These are phyloP conservation scores for Ogataea nitratoaversa DNA, from an alignment of 805 yeast species.

Conservation along the genomic window DNA sequence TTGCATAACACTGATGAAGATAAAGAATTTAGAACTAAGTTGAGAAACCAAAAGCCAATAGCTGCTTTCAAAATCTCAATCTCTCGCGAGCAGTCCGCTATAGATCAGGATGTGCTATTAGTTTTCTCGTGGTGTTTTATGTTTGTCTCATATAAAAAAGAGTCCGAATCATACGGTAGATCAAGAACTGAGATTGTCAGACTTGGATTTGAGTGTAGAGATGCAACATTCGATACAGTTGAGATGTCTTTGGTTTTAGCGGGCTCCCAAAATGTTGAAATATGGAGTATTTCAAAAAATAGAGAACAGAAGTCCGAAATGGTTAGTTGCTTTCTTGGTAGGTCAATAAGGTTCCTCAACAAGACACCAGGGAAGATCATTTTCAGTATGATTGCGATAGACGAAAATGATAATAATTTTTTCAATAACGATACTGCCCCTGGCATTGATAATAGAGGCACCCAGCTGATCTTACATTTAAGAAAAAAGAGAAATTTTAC, in stretches of 20 bases:
- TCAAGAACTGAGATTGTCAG: constrained; percentile 25
- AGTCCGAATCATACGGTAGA: constrained; percentile 14
- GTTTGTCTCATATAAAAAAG: constrained; percentile 22
- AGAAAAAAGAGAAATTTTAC: constrained; percentile 6
- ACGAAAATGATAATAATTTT: neutral
- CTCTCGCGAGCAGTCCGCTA: constrained; percentile 3
- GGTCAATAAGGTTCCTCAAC: constrained; percentile 20
- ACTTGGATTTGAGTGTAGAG: constrained; percentile 23
- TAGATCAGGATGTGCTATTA: constrained; percentile 25
- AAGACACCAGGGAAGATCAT: constrained; percentile 27
- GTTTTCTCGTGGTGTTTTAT: constrained; percentile 27
- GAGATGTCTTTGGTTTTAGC: constrained; percentile 21
- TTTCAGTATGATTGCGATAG: constrained; percentile 15
- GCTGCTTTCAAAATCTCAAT: constrained; percentile 23
- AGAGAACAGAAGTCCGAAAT: constrained; percentile 19
- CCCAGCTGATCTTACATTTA: constrained; percentile 16
- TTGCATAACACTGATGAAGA: constrained; percentile 20
- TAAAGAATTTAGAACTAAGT: constrained; percentile 22
- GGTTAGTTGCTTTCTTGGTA: constrained; percentile 24
- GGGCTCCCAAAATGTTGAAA: constrained; percentile 24
- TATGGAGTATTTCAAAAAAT: constrained; percentile 22
- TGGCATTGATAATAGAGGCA: constrained; percentile 8
- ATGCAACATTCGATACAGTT: constrained; percentile 26
- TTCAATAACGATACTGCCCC: neutral
- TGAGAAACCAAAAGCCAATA: constrained; percentile 25